These are phyloP conservation scores for Wallemia ichthyophaga DNA, from an alignment of 1,284 basidiomycete genomes.

Conservation along the genomic window DNA sequence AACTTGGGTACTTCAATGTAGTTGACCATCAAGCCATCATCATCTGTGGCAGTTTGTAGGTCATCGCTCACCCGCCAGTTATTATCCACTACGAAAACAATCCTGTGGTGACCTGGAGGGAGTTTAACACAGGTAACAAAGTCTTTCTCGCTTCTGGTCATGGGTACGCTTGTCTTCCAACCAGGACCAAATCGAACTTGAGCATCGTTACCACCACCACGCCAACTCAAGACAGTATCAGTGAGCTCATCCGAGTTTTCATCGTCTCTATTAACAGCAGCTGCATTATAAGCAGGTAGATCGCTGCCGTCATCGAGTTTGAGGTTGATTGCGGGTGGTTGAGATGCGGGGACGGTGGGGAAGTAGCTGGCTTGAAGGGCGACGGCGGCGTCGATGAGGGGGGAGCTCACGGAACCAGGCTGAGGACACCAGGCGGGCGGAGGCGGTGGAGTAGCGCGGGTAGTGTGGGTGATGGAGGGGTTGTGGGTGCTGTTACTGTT, in stretches of 20 bases:
- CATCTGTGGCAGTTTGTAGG: constrained; percentile 52
- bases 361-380: neutral
- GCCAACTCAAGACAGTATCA: constrained; percentile 13
- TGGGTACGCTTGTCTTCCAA: constrained; percentile 23
- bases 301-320: neutral
- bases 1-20: constrained; percentile 36
- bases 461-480: no score
- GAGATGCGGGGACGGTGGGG: neutral
- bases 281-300: neutral
- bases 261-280: neutral
- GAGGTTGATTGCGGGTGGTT: neutral
- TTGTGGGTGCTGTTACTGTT: no score
- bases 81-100: constrained; percentile 88
- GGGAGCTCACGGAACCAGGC: neutral
- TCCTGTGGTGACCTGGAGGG: constrained; percentile 70
- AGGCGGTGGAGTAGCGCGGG: neutral
- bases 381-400: neutral
- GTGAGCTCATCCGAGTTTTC: constrained; percentile 1
- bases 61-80: constrained; percentile 44
- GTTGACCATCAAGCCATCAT: constrained; percentile 81
- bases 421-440: neutral
- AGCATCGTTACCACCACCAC: constrained; percentile 19
- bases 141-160: constrained; percentile 19
- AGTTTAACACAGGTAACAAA: constrained; percentile 23
- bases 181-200: constrained; percentile 28